These are phyloP conservation scores for Stellera chamaejasme DNA, from an alignment of 345 rosid genomes.

Conservation along the genomic window DNA sequence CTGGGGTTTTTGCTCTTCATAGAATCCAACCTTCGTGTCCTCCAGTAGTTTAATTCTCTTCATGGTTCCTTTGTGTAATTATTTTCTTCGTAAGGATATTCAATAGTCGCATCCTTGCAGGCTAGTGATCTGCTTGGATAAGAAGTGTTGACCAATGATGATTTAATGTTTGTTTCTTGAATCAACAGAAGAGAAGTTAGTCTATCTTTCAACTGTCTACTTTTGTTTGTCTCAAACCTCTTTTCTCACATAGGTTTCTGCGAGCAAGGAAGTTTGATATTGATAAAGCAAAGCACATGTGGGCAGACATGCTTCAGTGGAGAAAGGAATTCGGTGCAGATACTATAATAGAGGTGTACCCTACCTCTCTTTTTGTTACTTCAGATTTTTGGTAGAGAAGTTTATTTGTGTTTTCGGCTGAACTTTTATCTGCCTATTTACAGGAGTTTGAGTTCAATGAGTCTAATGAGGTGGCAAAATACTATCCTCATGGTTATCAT, in stretches of 20 bases:
- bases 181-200: not conserved
- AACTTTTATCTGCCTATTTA: constrained; percentile 11
- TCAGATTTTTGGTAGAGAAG: too few species aligned
- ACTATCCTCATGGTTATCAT: constrained; percentile 94
- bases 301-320: constrained; percentile 98
- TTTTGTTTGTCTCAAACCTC: constrained; percentile 1
- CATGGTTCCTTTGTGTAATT: too few species aligned
- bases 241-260: constrained; percentile 43
- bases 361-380: not conserved
- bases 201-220: too few species aligned
- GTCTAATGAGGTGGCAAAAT: constrained; percentile 60
- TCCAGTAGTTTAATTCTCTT: not conserved
- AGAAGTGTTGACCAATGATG: too few species aligned
- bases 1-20: too few species aligned
- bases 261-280: constrained; percentile 88
- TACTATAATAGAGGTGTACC: constrained; percentile 71
- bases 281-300: constrained; percentile 96
- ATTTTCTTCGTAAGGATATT: too few species aligned
- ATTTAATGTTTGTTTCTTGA: too few species aligned
- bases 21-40: not conserved
- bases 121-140: too few species aligned
- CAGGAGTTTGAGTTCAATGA: constrained; percentile 95
- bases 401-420: constrained; percentile 3
- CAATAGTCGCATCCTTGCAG: too few species aligned
- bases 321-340: constrained; percentile 79